Conservation (phyloP, 805 yeast species). For the Starmerella roubikii region DNA sequence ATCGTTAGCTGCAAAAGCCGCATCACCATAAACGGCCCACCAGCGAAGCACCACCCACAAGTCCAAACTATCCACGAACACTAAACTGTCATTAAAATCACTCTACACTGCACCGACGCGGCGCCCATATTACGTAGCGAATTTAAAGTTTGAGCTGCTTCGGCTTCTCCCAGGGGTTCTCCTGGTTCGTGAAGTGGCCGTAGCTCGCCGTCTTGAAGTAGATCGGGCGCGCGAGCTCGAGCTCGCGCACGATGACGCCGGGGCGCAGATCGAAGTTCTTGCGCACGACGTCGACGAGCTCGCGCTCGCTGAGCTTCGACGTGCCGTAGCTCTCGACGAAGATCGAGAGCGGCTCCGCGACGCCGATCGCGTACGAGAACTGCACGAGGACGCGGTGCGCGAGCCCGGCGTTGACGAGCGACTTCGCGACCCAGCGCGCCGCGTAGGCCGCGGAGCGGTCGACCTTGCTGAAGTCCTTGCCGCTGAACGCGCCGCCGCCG, state of each 20-base stretch:
- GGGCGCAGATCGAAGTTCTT: conserved; percentile 98
- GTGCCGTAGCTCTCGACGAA: conserved; percentile 98
- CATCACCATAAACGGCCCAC: too few relatives aligned
- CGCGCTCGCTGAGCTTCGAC: conserved; percentile 73
- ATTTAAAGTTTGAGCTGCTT: conserved; percentile 33
- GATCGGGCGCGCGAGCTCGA: conserved; percentile 97
- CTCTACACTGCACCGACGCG: too few relatives aligned
- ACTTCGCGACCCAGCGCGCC: conserved; percentile 99
- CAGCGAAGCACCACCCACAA: too few relatives aligned
- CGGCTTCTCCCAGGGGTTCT: conserved; percentile 97
- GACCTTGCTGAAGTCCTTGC: conserved; percentile 98
- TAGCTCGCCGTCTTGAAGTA: conserved; percentile 98
- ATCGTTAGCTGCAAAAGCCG: too few relatives aligned
- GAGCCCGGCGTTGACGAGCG: conserved; percentile 84
- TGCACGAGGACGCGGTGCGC: conserved; percentile 97
- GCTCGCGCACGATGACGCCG: conserved; percentile 93
- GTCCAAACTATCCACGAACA: too few relatives aligned
- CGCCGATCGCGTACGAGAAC: conserved; percentile 99
- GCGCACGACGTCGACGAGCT: conserved; percentile 80
- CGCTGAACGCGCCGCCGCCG: conserved; percentile 99
- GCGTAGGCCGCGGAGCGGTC: conserved; percentile 99
- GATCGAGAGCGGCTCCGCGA: conserved; percentile 97
- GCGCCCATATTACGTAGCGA: too few relatives aligned
- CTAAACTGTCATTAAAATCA: too few relatives aligned
- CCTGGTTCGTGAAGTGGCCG: conserved; percentile 99